Percentiles rank a stretch among this genome's conserved stretches.
phyloP scores from a whole-genome alignment of 306 rosid genomes.

The Medicago arabica region DNA sequence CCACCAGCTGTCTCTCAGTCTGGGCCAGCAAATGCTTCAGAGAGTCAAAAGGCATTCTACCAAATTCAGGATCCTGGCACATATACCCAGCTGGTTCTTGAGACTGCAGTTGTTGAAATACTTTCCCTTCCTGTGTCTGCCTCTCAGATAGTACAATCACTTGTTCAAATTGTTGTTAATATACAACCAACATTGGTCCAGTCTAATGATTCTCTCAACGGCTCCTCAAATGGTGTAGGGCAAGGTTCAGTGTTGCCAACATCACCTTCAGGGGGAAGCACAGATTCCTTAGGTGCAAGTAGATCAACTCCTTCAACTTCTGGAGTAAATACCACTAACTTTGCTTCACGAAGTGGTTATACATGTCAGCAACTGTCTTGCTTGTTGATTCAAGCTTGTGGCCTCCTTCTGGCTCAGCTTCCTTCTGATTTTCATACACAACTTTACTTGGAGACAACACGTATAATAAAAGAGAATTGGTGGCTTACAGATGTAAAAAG shows the following conservation, averaged over 20 bases:
- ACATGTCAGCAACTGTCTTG: conserved; percentile 93
- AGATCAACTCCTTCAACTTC: conserved; percentile 84
- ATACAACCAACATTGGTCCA: conserved; percentile 92
- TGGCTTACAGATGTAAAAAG: conserved; percentile 90
- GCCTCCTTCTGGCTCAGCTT: conserved; percentile 93
- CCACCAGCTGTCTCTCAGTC: conserved; percentile 72
- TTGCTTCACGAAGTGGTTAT: conserved; percentile 96
- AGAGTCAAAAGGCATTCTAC: conserved; percentile 86
- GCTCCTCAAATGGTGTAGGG: conserved; percentile 76
- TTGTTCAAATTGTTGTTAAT: conserved; percentile 88
- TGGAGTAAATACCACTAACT: conserved; percentile 85
- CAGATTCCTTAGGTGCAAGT: conserved; percentile 91
- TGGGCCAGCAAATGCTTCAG: conserved; percentile 73
- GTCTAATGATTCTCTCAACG: conserved; percentile 81
- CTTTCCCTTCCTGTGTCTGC: conserved; percentile 94
- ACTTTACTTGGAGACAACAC: conserved; percentile 88
- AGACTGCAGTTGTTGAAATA: conserved; percentile 92
- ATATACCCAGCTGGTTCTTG: conserved; percentile 91
- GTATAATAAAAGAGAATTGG: conserved; percentile 94
- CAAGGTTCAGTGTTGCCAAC: conserved; percentile 91
- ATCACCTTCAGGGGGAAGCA: conserved; percentile 98
- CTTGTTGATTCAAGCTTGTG: conserved; percentile 96
- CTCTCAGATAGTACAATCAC: conserved; percentile 83
- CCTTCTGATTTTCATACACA: conserved; percentile 92
- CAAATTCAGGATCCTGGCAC: conserved; percentile 99